Evolutionary conservation across 2,329 filamentous ascomycete genomes (phyloP).

Genomic region (Arthrobotrys pseudoclavata): DNA sequence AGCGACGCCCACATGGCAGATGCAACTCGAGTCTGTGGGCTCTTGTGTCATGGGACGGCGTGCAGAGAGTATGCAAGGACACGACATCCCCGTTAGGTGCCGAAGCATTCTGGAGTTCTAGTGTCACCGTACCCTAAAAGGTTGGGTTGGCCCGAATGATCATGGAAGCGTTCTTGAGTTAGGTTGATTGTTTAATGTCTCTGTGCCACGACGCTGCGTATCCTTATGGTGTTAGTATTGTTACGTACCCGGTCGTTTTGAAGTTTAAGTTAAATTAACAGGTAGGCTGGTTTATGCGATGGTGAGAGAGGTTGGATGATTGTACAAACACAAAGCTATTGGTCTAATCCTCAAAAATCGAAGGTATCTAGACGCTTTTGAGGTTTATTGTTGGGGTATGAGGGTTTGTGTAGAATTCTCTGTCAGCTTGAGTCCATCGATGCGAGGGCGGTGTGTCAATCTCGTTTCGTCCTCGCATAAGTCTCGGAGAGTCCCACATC

Average conservation of each 20-base stretch:
- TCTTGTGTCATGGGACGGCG: conserved; percentile 36
- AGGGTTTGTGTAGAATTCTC: background rate
- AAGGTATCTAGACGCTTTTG: conserved; percentile 5
- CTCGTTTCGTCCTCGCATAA: conserved; percentile 49
- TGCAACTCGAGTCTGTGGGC: conserved; percentile 41
- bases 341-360: conserved; percentile 12
- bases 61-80: conserved; percentile 39
- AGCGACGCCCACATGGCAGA: conserved; percentile 27
- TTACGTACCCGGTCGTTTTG: conserved; percentile 28
- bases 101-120: conserved; percentile 8
- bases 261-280: conserved; percentile 44
- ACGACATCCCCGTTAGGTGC: conserved; percentile 24
- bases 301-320: background rate
- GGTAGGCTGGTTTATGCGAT: conserved; percentile 37
- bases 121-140: background rate
- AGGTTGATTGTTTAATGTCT: conserved; percentile 43
- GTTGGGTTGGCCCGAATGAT: conserved; percentile 6
- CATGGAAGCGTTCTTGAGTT: conserved; percentile 14
- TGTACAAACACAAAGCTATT: conserved; percentile 27
- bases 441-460: conserved; percentile 37
- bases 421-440: conserved; percentile 15
- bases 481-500: conserved; percentile 3
- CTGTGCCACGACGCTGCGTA: conserved; percentile 38
- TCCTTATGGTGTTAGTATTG: background rate
- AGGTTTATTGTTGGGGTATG: conserved; percentile 1